These are phyloP conservation scores for Wakefieldia striispora DNA, from an alignment of 768 basidiomycete species.

Conservation along the genomic window DNA sequence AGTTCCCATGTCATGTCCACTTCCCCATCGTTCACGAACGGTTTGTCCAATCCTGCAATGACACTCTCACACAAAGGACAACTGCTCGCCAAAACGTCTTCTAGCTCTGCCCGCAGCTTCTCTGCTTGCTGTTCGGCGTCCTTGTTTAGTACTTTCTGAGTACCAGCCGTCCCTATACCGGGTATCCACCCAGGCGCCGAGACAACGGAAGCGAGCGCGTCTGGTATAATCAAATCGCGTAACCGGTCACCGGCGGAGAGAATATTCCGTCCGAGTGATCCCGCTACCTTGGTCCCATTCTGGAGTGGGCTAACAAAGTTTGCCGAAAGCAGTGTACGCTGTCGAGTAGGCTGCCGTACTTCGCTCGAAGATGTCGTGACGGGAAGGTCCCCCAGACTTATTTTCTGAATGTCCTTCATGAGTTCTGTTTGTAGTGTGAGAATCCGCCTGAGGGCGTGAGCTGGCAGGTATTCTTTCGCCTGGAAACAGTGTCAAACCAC, in stretches of 20 bases:
- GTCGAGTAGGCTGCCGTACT: conserved; percentile 44
- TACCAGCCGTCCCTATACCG: conserved; percentile 51
- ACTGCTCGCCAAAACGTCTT: conserved; percentile 82
- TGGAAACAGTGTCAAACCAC: conserved; percentile 30
- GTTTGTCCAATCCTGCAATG: conserved; percentile 79
- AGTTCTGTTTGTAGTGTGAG: conserved; percentile 83
- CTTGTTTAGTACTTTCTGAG: conserved; percentile 41
- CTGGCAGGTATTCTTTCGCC: conserved; percentile 91
- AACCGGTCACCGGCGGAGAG: conserved; percentile 87
- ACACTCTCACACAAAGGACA: conserved; percentile 95
- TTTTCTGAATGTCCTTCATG: conserved; percentile 49
- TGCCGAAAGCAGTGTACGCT: conserved; percentile 72
- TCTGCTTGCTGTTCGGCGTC: conserved; percentile 64
- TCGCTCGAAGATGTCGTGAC: conserved; percentile 34
- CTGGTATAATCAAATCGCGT: conserved; percentile 90
- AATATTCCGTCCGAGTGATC: conserved; percentile 72
- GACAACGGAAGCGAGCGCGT: conserved; percentile 84
- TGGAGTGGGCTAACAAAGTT: conserved; percentile 64
- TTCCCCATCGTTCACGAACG: conserved; percentile 81
- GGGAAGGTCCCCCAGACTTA: conserved; percentile 32
- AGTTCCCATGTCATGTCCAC: conserved; percentile 75
- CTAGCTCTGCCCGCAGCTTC: conserved; percentile 78
- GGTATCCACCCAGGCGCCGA: conserved; percentile 78
- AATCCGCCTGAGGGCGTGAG: conserved; percentile 79
- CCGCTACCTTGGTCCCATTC: conserved; percentile 63